These are phyloP conservation scores for Haberlea rhodopensis DNA, from an alignment of 257 asterid genomes.

Conservation along the genomic window DNA sequence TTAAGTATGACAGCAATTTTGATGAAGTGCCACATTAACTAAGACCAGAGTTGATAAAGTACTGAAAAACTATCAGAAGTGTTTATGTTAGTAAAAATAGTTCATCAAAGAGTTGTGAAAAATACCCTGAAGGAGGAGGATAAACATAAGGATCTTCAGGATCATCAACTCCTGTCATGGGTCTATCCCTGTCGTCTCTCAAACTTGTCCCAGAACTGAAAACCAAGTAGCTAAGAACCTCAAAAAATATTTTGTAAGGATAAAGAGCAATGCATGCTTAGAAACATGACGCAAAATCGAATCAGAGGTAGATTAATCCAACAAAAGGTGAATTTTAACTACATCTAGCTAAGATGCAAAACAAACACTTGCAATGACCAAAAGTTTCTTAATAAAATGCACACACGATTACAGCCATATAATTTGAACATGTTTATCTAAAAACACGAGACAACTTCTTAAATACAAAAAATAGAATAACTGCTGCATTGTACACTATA, in stretches of 20 bases:
- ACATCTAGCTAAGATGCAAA: not conserved
- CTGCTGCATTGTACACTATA: not conserved
- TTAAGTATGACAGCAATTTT: not conserved
- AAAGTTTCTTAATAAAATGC: conserved; percentile 1
- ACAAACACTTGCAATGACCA: not conserved
- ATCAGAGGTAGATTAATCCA: not conserved
- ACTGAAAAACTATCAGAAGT: not conserved
- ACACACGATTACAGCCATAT: not conserved
- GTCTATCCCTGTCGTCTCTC: conserved; percentile 21
- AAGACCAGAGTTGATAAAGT: not conserved
- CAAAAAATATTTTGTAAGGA: not conserved
- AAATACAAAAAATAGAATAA: not conserved
- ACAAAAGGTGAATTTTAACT: not conserved
- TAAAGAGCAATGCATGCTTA: not conserved
- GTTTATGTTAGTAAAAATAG: not conserved
- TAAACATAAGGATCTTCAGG: conserved; percentile 13
- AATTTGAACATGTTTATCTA: not conserved
- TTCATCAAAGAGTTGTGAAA: conserved; percentile 1
- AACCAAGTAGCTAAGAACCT: conserved; percentile 14
- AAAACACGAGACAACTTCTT: not conserved
- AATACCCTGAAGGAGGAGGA: conserved; percentile 33
- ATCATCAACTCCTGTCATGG: conserved; percentile 14
- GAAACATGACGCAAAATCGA: not conserved
- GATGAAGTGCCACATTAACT: not conserved
- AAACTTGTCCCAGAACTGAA: conserved; percentile 22